Percentiles rank a stretch among this genome's conserved stretches.
Conservation (phyloP, 805 yeast species). For the Ogataea salicorniae region DNA sequence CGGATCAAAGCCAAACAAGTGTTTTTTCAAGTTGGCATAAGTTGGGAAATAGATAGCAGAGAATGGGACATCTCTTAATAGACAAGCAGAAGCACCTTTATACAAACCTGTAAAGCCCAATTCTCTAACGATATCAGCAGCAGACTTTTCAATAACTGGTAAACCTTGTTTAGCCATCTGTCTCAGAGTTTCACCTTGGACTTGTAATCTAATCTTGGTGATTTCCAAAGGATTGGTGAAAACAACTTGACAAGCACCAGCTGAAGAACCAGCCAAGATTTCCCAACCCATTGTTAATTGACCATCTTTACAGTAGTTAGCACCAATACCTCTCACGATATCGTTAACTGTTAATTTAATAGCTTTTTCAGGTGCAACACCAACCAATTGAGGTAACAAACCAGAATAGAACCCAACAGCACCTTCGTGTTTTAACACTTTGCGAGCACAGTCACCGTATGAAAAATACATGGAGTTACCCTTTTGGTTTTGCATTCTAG, state of each 20-base stretch:
- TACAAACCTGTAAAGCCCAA: slow-evolving; percentile 83
- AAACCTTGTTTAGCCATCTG: slow-evolving; percentile 32
- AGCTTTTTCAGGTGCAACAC: slow-evolving; percentile 98
- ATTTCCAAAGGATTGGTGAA: slow-evolving; percentile 96
- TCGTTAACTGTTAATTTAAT: slow-evolving; percentile 94
- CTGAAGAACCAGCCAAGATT: slow-evolving; percentile 83
- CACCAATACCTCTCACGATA: slow-evolving; percentile 67
- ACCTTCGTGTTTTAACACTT: slow-evolving; percentile 76
- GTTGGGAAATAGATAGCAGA: slow-evolving; percentile 97
- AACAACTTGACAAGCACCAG: slow-evolving; percentile 95
- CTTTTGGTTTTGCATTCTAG: slow-evolving; percentile 96
- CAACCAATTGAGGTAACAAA: slow-evolving; percentile 86
- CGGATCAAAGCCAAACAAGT: slow-evolving; percentile 79
- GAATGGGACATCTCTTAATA: slow-evolving; percentile 93
- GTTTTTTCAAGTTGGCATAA: slow-evolving; percentile 86
- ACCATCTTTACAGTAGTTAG: slow-evolving; percentile 44
- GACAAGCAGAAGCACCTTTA: slow-evolving; percentile 87
- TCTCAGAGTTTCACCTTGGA: slow-evolving; percentile 67
- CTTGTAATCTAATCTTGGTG: slow-evolving; percentile 90
- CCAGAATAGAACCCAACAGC: slow-evolving; percentile 86
- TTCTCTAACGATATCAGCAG: slow-evolving; percentile 67
- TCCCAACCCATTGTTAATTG: slow-evolving; percentile 56
- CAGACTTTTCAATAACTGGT: slow-evolving; percentile 40
- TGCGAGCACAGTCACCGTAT: slow-evolving; percentile 79
- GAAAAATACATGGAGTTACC: slow-evolving; percentile 65